Conservation (phyloP, 2,329 filamentous ascomycete genomes). For the Penicillium glabrum region DNA sequence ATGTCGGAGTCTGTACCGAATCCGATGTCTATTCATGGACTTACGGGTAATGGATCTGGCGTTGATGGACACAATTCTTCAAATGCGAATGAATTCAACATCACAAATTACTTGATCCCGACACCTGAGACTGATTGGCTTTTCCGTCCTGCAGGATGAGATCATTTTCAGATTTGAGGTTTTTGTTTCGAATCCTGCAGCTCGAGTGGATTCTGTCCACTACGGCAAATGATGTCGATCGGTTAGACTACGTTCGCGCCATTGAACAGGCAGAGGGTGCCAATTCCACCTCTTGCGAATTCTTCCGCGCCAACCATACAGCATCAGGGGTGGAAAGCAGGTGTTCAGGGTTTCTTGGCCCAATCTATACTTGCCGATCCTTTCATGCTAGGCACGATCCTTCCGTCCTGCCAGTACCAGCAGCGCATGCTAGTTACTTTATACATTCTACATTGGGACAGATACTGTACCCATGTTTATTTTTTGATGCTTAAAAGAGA, state of each 20-base stretch:
- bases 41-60: conserved; percentile 25
- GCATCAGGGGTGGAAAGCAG: not conserved
- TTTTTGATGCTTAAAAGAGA: not conserved
- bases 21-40: conserved; percentile 38
- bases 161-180: not conserved
- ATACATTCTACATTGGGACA: not conserved
- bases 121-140: conserved; percentile 50
- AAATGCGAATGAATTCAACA: conserved; percentile 43
- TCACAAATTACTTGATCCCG: conserved; percentile 47
- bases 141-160: conserved; percentile 30
- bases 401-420: not conserved
- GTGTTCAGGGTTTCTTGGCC: not conserved
- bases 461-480: not conserved
- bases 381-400: not conserved
- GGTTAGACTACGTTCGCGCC: not conserved
- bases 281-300: too few relatives aligned
- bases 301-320: not conserved
- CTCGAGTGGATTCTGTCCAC: not conserved
- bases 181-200: not conserved
- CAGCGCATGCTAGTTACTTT: not conserved
- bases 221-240: not conserved
- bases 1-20: conserved; percentile 28
- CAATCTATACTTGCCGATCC: not conserved
- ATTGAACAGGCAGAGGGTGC: not conserved
- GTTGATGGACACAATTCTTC: conserved; percentile 19